phyloP scores from a whole-genome alignment of 768 basidiomycete genomes.

The Podaxis mareebaensis region DNA sequence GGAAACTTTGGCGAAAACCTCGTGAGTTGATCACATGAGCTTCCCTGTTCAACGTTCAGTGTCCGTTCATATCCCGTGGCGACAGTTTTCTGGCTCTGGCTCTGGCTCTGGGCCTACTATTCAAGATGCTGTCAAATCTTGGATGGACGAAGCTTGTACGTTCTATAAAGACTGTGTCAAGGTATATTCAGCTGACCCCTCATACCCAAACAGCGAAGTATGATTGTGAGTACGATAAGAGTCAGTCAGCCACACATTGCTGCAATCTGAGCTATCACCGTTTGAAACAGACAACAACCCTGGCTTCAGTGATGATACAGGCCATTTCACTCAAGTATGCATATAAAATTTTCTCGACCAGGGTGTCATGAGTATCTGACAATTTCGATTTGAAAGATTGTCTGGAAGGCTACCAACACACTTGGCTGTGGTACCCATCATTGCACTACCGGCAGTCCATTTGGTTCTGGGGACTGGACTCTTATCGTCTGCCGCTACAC shows the following conservation, averaged over 20 bases:
- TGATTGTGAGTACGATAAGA: constrained; percentile 19
- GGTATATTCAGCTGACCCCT: background rate
- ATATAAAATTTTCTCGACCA: background rate
- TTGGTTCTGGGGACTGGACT: constrained; percentile 22
- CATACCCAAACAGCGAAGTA: constrained; percentile 21
- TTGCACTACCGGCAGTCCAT: constrained; percentile 35
- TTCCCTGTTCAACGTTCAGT: background rate
- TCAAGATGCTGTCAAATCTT: constrained; percentile 21
- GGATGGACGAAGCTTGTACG: constrained; percentile 32
- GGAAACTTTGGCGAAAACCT: constrained; percentile 31
- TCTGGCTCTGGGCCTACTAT: constrained; percentile 21
- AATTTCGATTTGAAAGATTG: constrained; percentile 34
- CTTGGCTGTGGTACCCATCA: constrained; percentile 46
- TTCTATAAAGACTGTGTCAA: background rate
- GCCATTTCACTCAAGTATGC: constrained; percentile 33
- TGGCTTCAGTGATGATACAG: constrained; percentile 26
- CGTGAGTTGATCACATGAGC: constrained; percentile 15
- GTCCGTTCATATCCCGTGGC: background rate
- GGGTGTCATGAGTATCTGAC: background rate
- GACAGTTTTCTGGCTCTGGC: constrained; percentile 23
- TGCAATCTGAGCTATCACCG: background rate
- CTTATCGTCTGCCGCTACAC: constrained; percentile 30
- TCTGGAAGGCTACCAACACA: constrained; percentile 53
- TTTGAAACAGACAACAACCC: constrained; percentile 26
- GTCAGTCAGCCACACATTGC: background rate